Evolutionary conservation across 805 yeast species (phyloP).

Genomic region (Candida takata): DNA sequence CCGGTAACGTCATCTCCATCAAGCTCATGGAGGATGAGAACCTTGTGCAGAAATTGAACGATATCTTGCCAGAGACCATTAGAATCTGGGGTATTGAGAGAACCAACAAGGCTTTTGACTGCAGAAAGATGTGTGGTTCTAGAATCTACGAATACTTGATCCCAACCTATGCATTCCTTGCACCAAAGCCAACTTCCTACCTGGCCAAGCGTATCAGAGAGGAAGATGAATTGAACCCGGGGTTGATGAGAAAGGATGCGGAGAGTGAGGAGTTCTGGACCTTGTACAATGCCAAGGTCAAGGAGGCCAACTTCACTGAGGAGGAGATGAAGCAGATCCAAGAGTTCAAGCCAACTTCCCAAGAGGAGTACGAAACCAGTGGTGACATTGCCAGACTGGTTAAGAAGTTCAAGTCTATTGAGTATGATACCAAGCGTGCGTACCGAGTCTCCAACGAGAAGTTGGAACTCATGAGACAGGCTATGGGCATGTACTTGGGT

Average conservation of each 20-base stretch:
- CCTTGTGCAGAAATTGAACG: slow-evolving; percentile 60
- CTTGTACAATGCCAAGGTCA: slow-evolving; percentile 33
- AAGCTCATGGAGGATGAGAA: slow-evolving; percentile 80
- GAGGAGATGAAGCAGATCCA: slow-evolving; percentile 22
- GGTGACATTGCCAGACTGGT: slow-evolving; percentile 36
- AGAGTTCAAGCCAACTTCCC: slow-evolving; percentile 29
- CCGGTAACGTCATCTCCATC: slow-evolving; percentile 83
- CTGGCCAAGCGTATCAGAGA: slow-evolving; percentile 53
- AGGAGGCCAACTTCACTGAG: slow-evolving; percentile 24
- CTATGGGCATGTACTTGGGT: slow-evolving; percentile 71
- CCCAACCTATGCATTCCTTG: slow-evolving; percentile 85
- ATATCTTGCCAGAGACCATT: slow-evolving; percentile 73
- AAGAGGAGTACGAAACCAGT: slow-evolving; percentile 28
- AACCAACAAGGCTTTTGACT: slow-evolving; percentile 85
- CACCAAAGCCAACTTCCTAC: slow-evolving; percentile 76
- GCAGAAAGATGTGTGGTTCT: slow-evolving; percentile 93
- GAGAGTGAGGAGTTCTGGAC: slow-evolving; percentile 79
- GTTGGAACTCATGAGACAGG: slow-evolving; percentile 54
- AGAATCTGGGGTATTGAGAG: slow-evolving; percentile 91
- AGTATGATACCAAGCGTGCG: slow-evolving; percentile 57
- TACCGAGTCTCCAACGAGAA: slow-evolving; percentile 62
- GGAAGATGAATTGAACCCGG: slow-evolving; percentile 50
- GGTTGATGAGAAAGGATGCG: slow-evolving; percentile 48
- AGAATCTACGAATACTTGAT: slow-evolving; percentile 89
- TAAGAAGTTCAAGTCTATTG: slow-evolving; percentile 52